Percentiles rank a stretch among this genome's conserved stretches.
phyloP scores from a whole-genome alignment of 495 filamentous ascomycete species.

The Trichoderma orchidacearum region DNA sequence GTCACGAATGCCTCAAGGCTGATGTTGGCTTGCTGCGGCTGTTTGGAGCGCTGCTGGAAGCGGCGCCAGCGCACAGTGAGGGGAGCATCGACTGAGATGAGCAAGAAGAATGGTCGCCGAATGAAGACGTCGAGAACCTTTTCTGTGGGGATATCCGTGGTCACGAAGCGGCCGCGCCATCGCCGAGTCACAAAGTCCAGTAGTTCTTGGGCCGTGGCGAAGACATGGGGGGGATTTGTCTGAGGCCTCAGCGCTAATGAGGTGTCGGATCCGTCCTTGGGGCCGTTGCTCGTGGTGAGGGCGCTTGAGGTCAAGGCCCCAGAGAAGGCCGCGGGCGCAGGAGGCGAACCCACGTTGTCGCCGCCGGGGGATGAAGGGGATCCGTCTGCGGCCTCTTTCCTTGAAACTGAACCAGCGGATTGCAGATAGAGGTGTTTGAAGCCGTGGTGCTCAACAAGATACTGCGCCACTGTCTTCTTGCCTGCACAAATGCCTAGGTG shows the following conservation, averaged over 20 bases:
- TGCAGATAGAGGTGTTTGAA: slow-evolving; percentile 48
- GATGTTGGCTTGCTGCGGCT: slow-evolving; percentile 30
- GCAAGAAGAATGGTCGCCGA: slow-evolving; percentile 79
- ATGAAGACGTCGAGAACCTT: slow-evolving; percentile 54
- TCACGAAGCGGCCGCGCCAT: slow-evolving; percentile 76
- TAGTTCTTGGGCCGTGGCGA: slow-evolving; percentile 46
- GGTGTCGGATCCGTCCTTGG: slow-evolving; percentile 2
- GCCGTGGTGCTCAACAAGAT: slow-evolving; percentile 61
- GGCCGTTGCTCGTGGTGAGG: background rate
- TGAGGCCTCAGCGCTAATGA: slow-evolving; percentile 3
- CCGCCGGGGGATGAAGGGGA: slow-evolving; percentile 7
- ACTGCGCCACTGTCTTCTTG: slow-evolving; percentile 73
- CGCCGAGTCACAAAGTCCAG: slow-evolving; percentile 73
- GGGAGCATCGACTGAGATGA: slow-evolving; percentile 85
- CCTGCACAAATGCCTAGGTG: slow-evolving; percentile 73
- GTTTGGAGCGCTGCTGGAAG: slow-evolving; percentile 26
- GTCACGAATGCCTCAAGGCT: slow-evolving; percentile 65
- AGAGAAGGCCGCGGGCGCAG: background rate
- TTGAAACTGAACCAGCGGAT: slow-evolving; percentile 7
- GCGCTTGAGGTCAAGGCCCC: background rate
- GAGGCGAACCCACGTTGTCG: too few relatives aligned
- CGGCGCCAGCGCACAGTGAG: slow-evolving; percentile 70
- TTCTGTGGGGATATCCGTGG: slow-evolving; percentile 62
- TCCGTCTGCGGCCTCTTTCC: background rate
- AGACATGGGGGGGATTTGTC: slow-evolving; percentile 19